phyloP scores from a whole-genome alignment of 116 monocot species.

The Zostera marina region DNA sequence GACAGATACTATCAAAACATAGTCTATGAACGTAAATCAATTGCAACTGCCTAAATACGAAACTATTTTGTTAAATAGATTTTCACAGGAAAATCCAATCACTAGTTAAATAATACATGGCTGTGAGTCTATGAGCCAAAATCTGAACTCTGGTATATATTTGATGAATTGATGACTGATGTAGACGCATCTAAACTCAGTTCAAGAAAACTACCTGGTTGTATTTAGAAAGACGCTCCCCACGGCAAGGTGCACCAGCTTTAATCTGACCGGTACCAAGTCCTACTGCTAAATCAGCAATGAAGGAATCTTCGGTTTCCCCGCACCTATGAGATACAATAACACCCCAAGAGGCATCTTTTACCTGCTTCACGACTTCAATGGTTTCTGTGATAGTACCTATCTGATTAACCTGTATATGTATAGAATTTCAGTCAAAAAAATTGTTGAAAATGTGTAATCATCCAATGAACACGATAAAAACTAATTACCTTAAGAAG shows the following conservation, averaged over 20 bases:
- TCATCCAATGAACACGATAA: not conserved
- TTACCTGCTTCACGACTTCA: conserved; percentile 87
- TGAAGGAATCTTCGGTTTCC: conserved; percentile 89
- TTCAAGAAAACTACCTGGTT: conserved; percentile 51
- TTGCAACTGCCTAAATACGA: too few species aligned
- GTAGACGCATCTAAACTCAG: too few species aligned
- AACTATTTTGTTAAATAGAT: too few species aligned
- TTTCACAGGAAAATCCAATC: too few species aligned
- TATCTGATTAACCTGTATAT: conserved; percentile 76
- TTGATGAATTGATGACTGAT: too few species aligned
- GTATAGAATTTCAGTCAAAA: not conserved
- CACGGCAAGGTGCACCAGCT: conserved; percentile 84
- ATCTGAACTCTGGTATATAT: too few species aligned
- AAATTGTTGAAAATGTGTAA: not conserved
- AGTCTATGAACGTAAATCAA: too few species aligned
- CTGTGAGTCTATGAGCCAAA: too few species aligned
- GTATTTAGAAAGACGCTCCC: conserved; percentile 78
- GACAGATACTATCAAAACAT: too few species aligned
- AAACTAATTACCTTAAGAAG: conserved; percentile 65
- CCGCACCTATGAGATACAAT: conserved; percentile 67
- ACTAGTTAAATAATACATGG: too few species aligned
- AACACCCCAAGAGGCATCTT: conserved; percentile 88
- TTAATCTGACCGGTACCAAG: conserved; percentile 74
- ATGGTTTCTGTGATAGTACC: conserved; percentile 91
- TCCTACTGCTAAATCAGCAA: conserved; percentile 91